phyloP scores from a whole-genome alignment of 1,284 basidiomycete species.

The Afroboletus lepidellus region DNA sequence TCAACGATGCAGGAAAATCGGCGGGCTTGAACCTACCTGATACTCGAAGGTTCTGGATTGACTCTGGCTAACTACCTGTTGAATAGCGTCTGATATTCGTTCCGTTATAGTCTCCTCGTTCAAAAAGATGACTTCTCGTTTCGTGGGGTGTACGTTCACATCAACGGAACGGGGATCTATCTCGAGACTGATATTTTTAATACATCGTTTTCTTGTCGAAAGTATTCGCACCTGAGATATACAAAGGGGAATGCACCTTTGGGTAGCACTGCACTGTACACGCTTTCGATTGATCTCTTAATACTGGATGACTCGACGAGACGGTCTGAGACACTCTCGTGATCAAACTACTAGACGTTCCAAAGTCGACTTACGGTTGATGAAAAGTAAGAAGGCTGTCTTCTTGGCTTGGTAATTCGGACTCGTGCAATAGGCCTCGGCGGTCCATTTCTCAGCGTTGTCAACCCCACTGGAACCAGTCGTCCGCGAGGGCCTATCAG shows the following conservation, averaged over 20 bases:
- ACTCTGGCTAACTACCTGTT: constrained; percentile 67
- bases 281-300: constrained; percentile 84
- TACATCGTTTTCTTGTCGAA: background rate
- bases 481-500: constrained; percentile 23
- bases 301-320: constrained; percentile 89
- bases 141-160: constrained; percentile 98
- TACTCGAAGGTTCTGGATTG: constrained; percentile 78
- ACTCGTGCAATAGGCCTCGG: constrained; percentile 80
- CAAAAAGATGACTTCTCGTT: constrained; percentile 94
- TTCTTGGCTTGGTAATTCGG: constrained; percentile 91
- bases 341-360: background rate
- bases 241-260: constrained; percentile 92
- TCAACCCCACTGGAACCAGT: constrained; percentile 26
- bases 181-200: constrained; percentile 53
- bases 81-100: constrained; percentile 72
- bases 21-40: constrained; percentile 50
- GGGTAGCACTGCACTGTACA: constrained; percentile 86
- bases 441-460: constrained; percentile 56
- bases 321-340: constrained; percentile 59
- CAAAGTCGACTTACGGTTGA: constrained; percentile 74
- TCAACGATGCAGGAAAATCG: background rate
- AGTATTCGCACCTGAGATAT: constrained; percentile 72
- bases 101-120: constrained; percentile 90
- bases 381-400: constrained; percentile 87
- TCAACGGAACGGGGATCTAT: constrained; percentile 90